Base-by-base conservation (phyloP, 352 stramenopile genomes). In the Elongisporangium prolatum region DNA sequence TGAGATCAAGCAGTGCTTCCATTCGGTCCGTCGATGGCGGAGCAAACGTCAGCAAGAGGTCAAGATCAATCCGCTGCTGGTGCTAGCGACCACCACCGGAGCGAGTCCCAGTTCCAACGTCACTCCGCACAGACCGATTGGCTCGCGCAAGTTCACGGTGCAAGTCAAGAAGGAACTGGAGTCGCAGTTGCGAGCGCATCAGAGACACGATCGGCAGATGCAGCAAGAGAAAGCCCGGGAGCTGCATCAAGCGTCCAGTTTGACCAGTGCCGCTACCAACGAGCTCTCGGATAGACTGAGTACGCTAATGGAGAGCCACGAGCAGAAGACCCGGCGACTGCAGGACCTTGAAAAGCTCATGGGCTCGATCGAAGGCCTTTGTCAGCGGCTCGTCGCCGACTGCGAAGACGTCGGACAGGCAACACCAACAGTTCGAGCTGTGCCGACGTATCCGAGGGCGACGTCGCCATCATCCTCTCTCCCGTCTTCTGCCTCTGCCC, bases 321-420 rank as follows among this genome's bases (percentile, higher is more conserved):
- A 71, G 10, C 71, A 80, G 5, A 91, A 91, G 60, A 71, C 71
- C 14, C 56, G 67, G 54, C 75, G 80, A 6, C 72, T 89, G 74
- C 58, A 73, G 18, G 77, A 86, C 21, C 74, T 91, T 58, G 78
- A 91, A 50, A 66, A 63, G n/a, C 72, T 74, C 37, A 63, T 91
- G 2, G 66, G 73, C 0, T 70, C 79, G 24, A 88, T 91, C 50
- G 78, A 91, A 57, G 74, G 74, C n/a, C 59, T 88, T 3, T 91
- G 81, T 44, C 68, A 81, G 54, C 70, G 88, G 52, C 73, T 91
- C 38, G 74, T 89, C 50, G 69, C 54, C 9, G 75, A 84, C 21
- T 82, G 74, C 6, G 69, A 56, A 17, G 25, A 47, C 16, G 60
- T 59, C 3, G 28, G 52, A 0, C 57, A 57, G n/a, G 59, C 58